phyloP scores from a whole-genome alignment of 2,329 filamentous ascomycete genomes.

The Trichoderma sp. region DNA sequence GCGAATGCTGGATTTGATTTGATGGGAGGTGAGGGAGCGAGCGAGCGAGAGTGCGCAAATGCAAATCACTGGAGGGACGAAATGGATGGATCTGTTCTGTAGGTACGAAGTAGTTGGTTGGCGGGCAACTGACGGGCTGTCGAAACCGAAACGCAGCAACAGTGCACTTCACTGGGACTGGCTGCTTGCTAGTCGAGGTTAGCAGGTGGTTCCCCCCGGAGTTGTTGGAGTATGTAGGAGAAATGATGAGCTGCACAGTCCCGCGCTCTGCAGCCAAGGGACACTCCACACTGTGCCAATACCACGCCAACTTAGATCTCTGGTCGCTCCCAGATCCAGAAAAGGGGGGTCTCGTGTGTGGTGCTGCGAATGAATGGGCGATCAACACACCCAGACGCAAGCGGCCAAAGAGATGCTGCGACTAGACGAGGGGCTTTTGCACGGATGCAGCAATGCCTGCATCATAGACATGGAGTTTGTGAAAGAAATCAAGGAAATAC shows the following conservation, averaged over 20 bases:
- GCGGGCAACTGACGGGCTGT: neutral
- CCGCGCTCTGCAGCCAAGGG: neutral
- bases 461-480: too few relatives aligned
- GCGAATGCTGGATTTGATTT: neutral
- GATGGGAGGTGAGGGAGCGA: neutral
- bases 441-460: neutral
- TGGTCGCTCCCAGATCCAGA: conserved; percentile 1
- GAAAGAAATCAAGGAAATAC: too few relatives aligned
- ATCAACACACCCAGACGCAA: conserved; percentile 1
- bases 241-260: neutral
- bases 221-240: neutral
- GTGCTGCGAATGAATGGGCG: neutral
- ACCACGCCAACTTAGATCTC: neutral
- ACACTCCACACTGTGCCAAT: neutral
- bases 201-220: neutral
- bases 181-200: neutral
- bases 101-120: neutral
- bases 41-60: neutral
- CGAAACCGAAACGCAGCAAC: neutral
- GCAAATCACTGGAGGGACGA: neutral
- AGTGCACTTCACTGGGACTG: neutral
- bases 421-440: neutral
- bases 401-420: neutral
- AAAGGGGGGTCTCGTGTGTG: neutral
- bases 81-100: too few relatives aligned